A percentile compares a stretch with the other conserved stretches of the same genome.
Evolutionary conservation across 1,139 yeast species (phyloP).

Genomic region (Taphrina flavorubra): DNA sequence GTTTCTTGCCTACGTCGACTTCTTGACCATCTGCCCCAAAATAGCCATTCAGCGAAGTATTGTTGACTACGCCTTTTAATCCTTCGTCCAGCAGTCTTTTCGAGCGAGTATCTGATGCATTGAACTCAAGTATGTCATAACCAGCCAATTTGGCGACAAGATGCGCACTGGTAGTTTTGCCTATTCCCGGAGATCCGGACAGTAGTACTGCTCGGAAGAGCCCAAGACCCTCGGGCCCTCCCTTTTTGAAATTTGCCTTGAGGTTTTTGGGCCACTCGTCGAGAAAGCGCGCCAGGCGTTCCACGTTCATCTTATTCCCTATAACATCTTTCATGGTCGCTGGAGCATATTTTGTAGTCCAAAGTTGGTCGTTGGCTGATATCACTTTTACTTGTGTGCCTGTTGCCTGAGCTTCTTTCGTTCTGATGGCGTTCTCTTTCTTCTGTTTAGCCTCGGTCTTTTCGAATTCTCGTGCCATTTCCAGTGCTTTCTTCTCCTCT

Average conservation of each 20-base stretch:
- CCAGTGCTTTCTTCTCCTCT: slow-evolving; percentile 56
- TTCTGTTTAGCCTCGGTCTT: slow-evolving; percentile 46
- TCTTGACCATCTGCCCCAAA: slow-evolving; percentile 57
- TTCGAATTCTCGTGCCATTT: slow-evolving; percentile 54
- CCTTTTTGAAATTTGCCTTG: slow-evolving; percentile 61
- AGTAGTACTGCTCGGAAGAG: slow-evolving; percentile 79
- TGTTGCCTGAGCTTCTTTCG: slow-evolving; percentile 50
- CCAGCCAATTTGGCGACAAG: slow-evolving; percentile 80
- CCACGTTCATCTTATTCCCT: slow-evolving; percentile 83
- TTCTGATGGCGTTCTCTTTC: slow-evolving; percentile 42
- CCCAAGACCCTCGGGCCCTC: slow-evolving; percentile 64
- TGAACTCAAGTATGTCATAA: slow-evolving; percentile 79
- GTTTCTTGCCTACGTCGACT: slow-evolving; percentile 54
- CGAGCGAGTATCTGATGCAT: slow-evolving; percentile 93
- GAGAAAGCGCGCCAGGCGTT: slow-evolving; percentile 73
- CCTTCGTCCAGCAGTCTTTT: slow-evolving; percentile 56
- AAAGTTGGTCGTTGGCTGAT: slow-evolving; percentile 55
- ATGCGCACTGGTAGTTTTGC: slow-evolving; percentile 94
- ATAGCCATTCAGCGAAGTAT: slow-evolving; percentile 82
- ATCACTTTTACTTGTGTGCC: slow-evolving; percentile 49
- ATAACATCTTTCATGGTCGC: slow-evolving; percentile 73
- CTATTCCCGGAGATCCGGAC: slow-evolving; percentile 95
- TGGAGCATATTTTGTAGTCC: slow-evolving; percentile 97
- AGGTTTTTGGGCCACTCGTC: slow-evolving; percentile 68
- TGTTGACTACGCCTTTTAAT: slow-evolving; percentile 73